Conservation (phyloP, 73 alveolate species). For the Uronychia binucleata region DNA sequence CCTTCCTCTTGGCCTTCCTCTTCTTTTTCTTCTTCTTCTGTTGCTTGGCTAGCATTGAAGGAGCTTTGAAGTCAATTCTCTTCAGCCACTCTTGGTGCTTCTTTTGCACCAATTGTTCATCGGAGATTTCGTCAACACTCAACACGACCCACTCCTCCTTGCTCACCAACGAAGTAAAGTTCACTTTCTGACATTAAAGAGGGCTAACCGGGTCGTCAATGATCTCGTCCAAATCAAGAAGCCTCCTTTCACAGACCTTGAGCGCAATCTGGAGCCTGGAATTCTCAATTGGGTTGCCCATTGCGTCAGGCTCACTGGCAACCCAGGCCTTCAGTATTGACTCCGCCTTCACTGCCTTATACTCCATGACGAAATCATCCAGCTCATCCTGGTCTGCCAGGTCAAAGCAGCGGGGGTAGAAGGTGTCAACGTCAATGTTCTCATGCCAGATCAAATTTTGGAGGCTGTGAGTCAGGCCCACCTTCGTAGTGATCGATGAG, state of each 20-base stretch:
- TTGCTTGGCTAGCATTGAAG: constrained; percentile 19
- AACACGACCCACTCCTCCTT: constrained; percentile 92
- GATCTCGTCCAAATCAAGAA: constrained; percentile 85
- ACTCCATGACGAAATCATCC: constrained; percentile 93
- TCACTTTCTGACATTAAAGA: constrained; percentile 26
- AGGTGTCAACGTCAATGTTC: constrained; percentile 94
- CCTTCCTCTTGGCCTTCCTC: constrained; percentile 53
- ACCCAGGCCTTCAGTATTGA: constrained; percentile 55
- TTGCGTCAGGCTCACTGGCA: constrained; percentile 5
- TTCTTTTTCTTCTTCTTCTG: constrained; percentile 73
- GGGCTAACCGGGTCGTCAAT: constrained; percentile 71
- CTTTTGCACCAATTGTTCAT: constrained; percentile 65
- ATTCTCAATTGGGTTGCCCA: constrained; percentile 30
- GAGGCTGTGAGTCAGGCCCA: constrained; percentile 91
- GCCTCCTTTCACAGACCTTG: constrained; percentile 82
- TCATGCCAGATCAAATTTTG: constrained; percentile 91
- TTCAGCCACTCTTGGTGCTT: constrained; percentile 77
- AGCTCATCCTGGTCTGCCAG: constrained; percentile 85
- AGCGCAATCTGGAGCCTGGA: constrained; percentile 79
- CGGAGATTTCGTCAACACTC: constrained; percentile 85
- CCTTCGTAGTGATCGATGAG: constrained; percentile 93
- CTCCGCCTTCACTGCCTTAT: constrained; percentile 87
- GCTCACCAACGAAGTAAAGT: constrained; percentile 55
- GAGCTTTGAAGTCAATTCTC: constrained; percentile 53
- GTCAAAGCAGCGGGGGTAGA: constrained; percentile 97